Evolutionary conservation across 371 early-diverging fungal genomes (phyloP), one percentile per base, ranked within the genome.

Genomic region (Lichtheimia ramosa): DNA sequence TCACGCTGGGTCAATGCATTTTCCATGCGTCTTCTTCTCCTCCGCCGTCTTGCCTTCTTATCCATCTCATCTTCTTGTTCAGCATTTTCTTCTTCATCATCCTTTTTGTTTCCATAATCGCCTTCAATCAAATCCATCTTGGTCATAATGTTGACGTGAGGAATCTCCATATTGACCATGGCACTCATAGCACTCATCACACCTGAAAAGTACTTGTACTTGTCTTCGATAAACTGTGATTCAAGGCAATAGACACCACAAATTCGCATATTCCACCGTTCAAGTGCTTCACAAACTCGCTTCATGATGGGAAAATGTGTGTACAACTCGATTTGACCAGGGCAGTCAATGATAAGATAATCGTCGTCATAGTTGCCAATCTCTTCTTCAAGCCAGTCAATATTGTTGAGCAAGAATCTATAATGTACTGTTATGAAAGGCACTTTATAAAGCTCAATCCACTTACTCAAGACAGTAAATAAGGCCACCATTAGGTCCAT

Each of bases 321-420:
- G 77, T 99, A 99, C 43, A 99, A 84, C 75, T 99, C 99, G 56
- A 99, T 97, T 77, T 99, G 99, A 5, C 94, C 99, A n/a, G 99
- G 99, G 67, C 99, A 99, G 74, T 99, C 99, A 61, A 99, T 89
- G 43, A 99, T 91, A 54, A 99, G 77, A 67, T 96, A 99, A 60
- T 97, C 97, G 66, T 97, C 97, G 48, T 94, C 92, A 64, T 87
- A 95, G 55, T 89, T 84, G 5, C 91, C 90, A 14, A 96, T 77
- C 69, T 96, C 94, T 51, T 97, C 93, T 73, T 97, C 95, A 8
- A 98, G 74, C 93, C 97, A 99, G 72, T 96, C 98, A 25, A 98
- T 76, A 69, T 98, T 98, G 56, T 97, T 91, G 64, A 94, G 76
- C 48, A 98, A 79, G 68, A 91, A 94, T 54, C 83, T 84, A 59